These are phyloP conservation scores for Venturia nashicola DNA, from an alignment of 2,329 filamentous ascomycete genomes.

Conservation along the genomic window DNA sequence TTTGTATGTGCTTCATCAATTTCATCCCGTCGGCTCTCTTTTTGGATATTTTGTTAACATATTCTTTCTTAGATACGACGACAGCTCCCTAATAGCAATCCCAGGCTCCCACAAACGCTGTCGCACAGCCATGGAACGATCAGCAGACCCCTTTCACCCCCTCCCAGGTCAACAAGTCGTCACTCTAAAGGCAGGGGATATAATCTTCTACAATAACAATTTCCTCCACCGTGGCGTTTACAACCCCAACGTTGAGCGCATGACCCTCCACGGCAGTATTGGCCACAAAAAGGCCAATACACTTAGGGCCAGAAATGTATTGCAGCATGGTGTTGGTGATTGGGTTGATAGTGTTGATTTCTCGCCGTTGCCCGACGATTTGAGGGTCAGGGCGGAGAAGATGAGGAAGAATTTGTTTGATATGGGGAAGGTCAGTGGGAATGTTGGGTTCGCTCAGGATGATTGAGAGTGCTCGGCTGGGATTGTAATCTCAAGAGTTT, in stretches of 20 bases:
- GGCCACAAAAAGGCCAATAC: slow-evolving; percentile 45
- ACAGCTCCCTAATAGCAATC: slow-evolving; percentile 55
- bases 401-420: slow-evolving; percentile 50
- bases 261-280: slow-evolving; percentile 63
- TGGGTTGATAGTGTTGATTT: slow-evolving; percentile 54
- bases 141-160: slow-evolving; percentile 49
- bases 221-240: slow-evolving; percentile 68
- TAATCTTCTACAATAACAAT: slow-evolving; percentile 84
- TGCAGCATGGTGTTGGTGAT: slow-evolving; percentile 60
- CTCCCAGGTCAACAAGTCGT: slow-evolving; percentile 57
- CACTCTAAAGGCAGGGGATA: slow-evolving; percentile 57
- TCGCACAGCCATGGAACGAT: slow-evolving; percentile 56
- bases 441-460: slow-evolving; percentile 52
- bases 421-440: slow-evolving; percentile 47
- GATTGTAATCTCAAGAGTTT: too few relatives aligned
- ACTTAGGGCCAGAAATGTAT: slow-evolving; percentile 54
- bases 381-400: slow-evolving; percentile 40
- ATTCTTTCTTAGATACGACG: slow-evolving; percentile 45
- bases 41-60: too few relatives aligned
- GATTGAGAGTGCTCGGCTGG: slow-evolving; percentile 24
- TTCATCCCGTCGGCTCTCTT: slow-evolving; percentile 24
- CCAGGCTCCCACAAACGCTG: slow-evolving; percentile 64
- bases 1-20: slow-evolving; percentile 47
- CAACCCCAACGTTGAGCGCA: slow-evolving; percentile 43
- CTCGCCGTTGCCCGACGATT: slow-evolving; percentile 26